phyloP scores from a whole-genome alignment of 2,329 filamentous ascomycete genomes.

The Cercospora sp. region DNA sequence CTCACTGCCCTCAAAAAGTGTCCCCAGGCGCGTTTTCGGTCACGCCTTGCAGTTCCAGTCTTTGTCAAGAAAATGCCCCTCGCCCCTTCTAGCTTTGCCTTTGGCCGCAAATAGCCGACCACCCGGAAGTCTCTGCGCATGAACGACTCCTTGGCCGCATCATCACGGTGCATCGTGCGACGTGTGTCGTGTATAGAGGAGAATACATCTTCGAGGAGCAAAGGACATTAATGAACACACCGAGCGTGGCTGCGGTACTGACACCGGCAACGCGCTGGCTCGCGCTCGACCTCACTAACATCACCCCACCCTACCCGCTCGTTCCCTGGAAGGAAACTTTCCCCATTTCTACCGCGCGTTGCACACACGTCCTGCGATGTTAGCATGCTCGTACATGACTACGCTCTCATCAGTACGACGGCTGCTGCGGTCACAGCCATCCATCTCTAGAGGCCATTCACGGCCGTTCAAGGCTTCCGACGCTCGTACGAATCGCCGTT shows the following conservation, averaged over 20 bases:
- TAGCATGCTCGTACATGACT: background rate
- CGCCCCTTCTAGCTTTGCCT: background rate
- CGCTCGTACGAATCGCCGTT: background rate
- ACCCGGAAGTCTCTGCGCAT: slow-evolving; percentile 13
- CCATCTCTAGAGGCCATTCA: background rate
- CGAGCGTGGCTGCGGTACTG: background rate
- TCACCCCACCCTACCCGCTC: slow-evolving; percentile 12
- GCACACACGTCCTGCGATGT: background rate
- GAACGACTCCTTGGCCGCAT: background rate
- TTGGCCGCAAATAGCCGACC: slow-evolving; percentile 18
- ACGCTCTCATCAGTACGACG: background rate
- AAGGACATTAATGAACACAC: background rate
- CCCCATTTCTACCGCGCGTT: background rate
- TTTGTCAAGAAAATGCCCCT: slow-evolving; percentile 1
- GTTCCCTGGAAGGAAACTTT: background rate
- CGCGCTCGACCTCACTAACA: background rate
- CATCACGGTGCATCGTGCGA: background rate
- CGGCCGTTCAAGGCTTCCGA: background rate
- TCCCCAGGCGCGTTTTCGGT: slow-evolving; percentile 1
- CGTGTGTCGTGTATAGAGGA: background rate
- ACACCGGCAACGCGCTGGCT: background rate
- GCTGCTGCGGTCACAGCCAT: background rate
- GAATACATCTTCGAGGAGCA: background rate
- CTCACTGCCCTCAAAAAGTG: background rate
- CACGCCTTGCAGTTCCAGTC: slow-evolving; percentile 13